Base-by-base conservation (phyloP, 208 protist species). In the Leishmania gerbilli region DNA sequence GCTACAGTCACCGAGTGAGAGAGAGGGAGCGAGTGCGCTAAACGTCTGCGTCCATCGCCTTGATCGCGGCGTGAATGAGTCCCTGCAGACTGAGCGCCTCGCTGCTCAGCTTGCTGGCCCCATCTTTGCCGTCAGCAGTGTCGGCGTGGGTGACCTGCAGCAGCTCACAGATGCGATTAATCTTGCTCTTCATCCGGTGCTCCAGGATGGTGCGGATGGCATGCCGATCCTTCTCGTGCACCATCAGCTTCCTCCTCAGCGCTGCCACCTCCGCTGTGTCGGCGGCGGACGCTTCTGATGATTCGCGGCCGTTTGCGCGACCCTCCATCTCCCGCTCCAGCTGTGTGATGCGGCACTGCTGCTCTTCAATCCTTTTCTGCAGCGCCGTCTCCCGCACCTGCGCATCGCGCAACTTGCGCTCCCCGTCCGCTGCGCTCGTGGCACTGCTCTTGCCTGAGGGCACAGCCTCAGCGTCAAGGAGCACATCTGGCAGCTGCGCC, bases 171-270 rank as follows among this genome's bases (percentile, higher is more conserved):
- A 98, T 96, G 27, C 77, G 74, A 64, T 98, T 91, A 42, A 97
- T 88, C 79, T 96, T 95, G 19, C 78, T 71, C 67, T 93, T 92
- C 75, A 98, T 94, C 47, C 93, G 91, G 60, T 91, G 87, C 80
- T 98, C 93, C 85, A 98, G 84, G n/a, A 98, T 98, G 31, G 88
- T 97, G 78, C 88, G 87, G 24, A 98, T 83, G 8, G 96, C 96
- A 13, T 83, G 84, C 3, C 91, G 84, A 75, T 98, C 96, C 79
- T 95, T 96, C 62, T 88, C 86, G 27, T 96, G 92, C 37, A 86
- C 81, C 11, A 78, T 60, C 9, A 88, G 53, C 53, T 82, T 71
- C 58, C 72, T 74, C 60, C 76, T 74, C 64, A 83, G 74, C 27
- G 19, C 37, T 8, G 45, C 77, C 27, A 80, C 80, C 58, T 79